phyloP scores from a whole-genome alignment of 169 alveolate genomes.

The Plasmodium blacklocki region DNA sequence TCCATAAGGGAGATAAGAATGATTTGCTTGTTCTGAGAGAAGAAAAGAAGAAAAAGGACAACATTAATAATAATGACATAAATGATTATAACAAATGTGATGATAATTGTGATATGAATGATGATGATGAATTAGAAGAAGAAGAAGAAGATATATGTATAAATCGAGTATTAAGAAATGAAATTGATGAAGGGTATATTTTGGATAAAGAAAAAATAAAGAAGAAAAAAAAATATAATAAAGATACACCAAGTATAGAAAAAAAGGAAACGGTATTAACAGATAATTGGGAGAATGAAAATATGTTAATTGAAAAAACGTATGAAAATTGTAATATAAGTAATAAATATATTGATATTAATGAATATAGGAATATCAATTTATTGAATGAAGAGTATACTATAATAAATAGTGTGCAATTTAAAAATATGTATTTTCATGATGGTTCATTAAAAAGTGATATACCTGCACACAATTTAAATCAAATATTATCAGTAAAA shows the following conservation, averaged over 20 bases:
- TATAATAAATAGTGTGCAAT: slow-evolving; percentile 69
- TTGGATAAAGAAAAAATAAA: not conserved
- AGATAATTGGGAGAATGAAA: not conserved
- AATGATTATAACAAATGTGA: not conserved
- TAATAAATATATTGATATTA: slow-evolving; percentile 18
- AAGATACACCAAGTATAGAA: not conserved
- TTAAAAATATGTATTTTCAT: slow-evolving; percentile 78
- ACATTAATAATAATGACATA: not conserved
- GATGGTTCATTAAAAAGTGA: slow-evolving; percentile 82
- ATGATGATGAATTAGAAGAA: not conserved
- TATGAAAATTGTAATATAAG: slow-evolving; percentile 1
- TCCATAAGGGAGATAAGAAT: not conserved
- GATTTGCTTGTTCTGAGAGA: not conserved
- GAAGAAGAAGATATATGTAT: too few species aligned
- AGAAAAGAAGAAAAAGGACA: not conserved
- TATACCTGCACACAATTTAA: slow-evolving; percentile 75
- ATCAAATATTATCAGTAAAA: slow-evolving; percentile 74
- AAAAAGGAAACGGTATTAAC: not conserved
- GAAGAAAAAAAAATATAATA: not conserved
- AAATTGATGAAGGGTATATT: not conserved
- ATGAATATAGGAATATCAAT: slow-evolving; percentile 34
- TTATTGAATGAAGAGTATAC: slow-evolving; percentile 64
- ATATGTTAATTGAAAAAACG: not conserved
- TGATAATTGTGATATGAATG: slow-evolving; percentile 3
- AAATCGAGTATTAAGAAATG: not conserved